These are phyloP conservation scores for Areca catechu DNA, from an alignment of 176 grass and related monocot genomes.

Conservation along the genomic window DNA sequence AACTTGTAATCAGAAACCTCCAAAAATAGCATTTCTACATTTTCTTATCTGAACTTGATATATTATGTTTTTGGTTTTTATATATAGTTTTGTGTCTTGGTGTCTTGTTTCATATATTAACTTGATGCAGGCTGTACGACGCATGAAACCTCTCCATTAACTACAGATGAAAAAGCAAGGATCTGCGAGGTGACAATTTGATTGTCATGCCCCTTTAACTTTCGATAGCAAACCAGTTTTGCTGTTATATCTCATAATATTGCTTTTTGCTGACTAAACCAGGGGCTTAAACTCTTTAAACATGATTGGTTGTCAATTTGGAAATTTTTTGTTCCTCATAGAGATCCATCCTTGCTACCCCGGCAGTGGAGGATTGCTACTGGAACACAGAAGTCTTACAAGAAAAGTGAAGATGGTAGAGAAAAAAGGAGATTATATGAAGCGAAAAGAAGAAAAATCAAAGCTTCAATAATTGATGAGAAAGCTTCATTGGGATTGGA, in stretches of 20 bases:
- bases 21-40: no score
- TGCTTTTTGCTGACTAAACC: constrained; percentile 20
- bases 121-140: constrained; percentile 52
- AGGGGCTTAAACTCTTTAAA: constrained; percentile 77
- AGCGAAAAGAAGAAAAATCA: constrained; percentile 62
- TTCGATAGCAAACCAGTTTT: no score
- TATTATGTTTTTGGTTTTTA: no score
- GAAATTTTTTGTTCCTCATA: constrained; percentile 67
- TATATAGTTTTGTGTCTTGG: no score
- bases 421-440: constrained; percentile 64
- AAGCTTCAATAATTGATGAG: constrained; percentile 39
- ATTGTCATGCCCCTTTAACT: background rate
- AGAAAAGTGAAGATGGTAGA: constrained; percentile 57
- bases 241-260: background rate
- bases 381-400: constrained; percentile 74
- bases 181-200: constrained; percentile 49
- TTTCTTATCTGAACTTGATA: no score
- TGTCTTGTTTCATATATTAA: constrained; percentile 25
- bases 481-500: constrained; percentile 28
- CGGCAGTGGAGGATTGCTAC: constrained; percentile 77
- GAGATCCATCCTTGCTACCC: constrained; percentile 66
- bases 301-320: constrained; percentile 82
- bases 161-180: constrained; percentile 43
- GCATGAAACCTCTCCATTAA: constrained; percentile 80
- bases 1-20: no score